Evolutionary conservation across 2,329 filamentous ascomycete species (phyloP).

Genomic region (Aspergillus awamori): DNA sequence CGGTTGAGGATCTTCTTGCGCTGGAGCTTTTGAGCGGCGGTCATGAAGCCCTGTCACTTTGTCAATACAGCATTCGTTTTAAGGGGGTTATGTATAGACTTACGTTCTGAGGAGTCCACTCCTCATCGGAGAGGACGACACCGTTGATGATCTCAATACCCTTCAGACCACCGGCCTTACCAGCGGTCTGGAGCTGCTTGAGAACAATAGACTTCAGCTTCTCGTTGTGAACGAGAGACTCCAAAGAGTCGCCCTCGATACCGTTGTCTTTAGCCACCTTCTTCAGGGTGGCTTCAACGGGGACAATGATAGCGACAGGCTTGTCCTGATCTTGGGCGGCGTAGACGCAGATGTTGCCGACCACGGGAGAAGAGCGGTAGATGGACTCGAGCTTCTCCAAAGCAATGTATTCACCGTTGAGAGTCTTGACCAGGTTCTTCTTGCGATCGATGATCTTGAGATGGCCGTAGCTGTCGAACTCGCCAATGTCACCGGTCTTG

Average conservation of each 20-base stretch:
- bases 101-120: conserved; percentile 49
- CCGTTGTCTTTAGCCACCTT: conserved; percentile 60
- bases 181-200: conserved; percentile 44
- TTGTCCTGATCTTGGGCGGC: conserved; percentile 74
- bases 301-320: conserved; percentile 79
- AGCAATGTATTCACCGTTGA: conserved; percentile 94
- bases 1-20: conserved; percentile 66
- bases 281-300: conserved; percentile 59
- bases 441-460: conserved; percentile 89
- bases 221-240: conserved; percentile 64
- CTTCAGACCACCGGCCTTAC: conserved; percentile 39
- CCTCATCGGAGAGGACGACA: conserved; percentile 49
- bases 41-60: conserved; percentile 60
- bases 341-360: conserved; percentile 85
- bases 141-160: conserved; percentile 49
- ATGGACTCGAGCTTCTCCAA: conserved; percentile 93
- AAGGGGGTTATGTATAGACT: conserved; percentile 20
- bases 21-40: conserved; percentile 73
- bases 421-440: conserved; percentile 97
- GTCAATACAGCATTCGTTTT: conserved; percentile 23
- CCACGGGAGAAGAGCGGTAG: conserved; percentile 77
- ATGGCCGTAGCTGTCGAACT: conserved; percentile 79
- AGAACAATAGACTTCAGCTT: conserved; percentile 46
- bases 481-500: conserved; percentile 93
- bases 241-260: conserved; percentile 65